A percentile compares a stretch with the other conserved stretches of the same genome.
Evolutionary conservation across 192 early-diverging fungal genomes (phyloP).

Genomic region (Allomyces macrogynus): DNA sequence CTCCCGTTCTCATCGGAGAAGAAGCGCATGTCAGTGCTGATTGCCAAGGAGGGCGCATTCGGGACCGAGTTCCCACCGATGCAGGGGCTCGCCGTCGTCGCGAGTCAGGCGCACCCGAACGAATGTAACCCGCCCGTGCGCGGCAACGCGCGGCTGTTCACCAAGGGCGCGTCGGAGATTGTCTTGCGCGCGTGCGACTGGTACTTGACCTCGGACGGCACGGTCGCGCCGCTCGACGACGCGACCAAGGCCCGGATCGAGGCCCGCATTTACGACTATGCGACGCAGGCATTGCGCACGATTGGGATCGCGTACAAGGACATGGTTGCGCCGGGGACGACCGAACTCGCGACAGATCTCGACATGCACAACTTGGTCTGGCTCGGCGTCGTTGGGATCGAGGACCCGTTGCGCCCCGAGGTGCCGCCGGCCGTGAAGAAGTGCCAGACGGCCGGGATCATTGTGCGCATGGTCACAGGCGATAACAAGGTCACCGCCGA

Average conservation of each 20-base stretch:
- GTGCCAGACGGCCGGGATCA: constrained; percentile 65
- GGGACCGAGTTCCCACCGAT: background rate
- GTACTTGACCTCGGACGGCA: constrained; percentile 32
- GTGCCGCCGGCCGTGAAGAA: constrained; percentile 53
- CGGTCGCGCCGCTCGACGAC: constrained; percentile 20
- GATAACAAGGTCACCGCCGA: constrained; percentile 76
- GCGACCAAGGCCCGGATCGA: constrained; percentile 18
- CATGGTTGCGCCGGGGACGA: constrained; percentile 9
- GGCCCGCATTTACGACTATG: constrained; percentile 31
- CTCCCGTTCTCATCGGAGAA: constrained; percentile 75
- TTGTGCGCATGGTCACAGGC: constrained; percentile 75
- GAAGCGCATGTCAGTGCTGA: constrained; percentile 72
- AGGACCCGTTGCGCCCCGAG: constrained; percentile 66
- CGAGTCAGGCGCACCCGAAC: constrained; percentile 7
- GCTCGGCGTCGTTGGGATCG: constrained; percentile 63
- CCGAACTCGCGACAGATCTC: constrained; percentile 29
- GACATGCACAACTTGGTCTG: constrained; percentile 27
- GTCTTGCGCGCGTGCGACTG: constrained; percentile 38
- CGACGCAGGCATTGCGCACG: constrained; percentile 51
- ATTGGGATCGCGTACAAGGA: constrained; percentile 48
- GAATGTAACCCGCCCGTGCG: background rate
- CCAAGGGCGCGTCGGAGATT: constrained; percentile 68
- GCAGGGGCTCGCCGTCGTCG: constrained; percentile 5
- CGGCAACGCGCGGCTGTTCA: constrained; percentile 2
- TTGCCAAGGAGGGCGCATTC: constrained; percentile 12